These are phyloP conservation scores for Amaranthus palmeri DNA, from an alignment of 148 eudicot genomes.

Conservation along the genomic window DNA sequence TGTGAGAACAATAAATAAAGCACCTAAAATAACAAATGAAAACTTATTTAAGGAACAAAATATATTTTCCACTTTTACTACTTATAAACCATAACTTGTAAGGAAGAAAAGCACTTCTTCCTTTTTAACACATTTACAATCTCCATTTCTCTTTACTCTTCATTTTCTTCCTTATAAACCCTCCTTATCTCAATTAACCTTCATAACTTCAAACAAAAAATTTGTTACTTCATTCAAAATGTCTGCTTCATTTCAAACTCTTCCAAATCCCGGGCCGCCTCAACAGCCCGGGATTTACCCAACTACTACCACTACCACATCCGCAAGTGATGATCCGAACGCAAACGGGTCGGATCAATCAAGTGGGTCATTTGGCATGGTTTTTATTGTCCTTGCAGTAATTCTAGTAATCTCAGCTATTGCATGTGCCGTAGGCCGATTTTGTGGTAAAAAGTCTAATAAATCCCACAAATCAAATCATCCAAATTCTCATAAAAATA, in stretches of 20 bases:
- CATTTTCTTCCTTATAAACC: not conserved
- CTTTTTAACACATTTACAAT: not conserved
- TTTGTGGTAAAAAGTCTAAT: conserved; percentile 39
- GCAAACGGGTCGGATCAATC: conserved; percentile 34
- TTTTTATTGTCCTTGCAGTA: conserved; percentile 64
- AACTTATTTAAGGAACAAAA: conserved; percentile 8
- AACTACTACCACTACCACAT: conserved; percentile 20
- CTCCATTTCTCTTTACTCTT: not conserved
- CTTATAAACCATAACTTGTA: conserved; percentile 21
- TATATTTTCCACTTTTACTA: conserved; percentile 11
- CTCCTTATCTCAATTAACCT: not conserved
- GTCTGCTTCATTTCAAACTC: conserved; percentile 26
- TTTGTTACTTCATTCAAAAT: conserved; percentile 1
- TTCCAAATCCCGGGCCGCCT: conserved; percentile 37
- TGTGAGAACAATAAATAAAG: conserved; percentile 19
- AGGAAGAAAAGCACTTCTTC: not conserved
- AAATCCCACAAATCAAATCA: conserved; percentile 24
- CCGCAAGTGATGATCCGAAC: conserved; percentile 1
- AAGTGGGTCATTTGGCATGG: conserved; percentile 64
- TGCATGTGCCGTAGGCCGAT: conserved; percentile 62
- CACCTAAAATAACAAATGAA: too few species aligned
- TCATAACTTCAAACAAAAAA: not conserved
- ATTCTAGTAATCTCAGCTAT: conserved; percentile 60
- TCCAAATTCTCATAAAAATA: conserved; percentile 24
- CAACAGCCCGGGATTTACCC: conserved; percentile 46